Evolutionary conservation across 2,329 filamentous ascomycete species (phyloP), one percentile per base, ranked within the genome.

Genomic region (Aspergillus japonicus): DNA sequence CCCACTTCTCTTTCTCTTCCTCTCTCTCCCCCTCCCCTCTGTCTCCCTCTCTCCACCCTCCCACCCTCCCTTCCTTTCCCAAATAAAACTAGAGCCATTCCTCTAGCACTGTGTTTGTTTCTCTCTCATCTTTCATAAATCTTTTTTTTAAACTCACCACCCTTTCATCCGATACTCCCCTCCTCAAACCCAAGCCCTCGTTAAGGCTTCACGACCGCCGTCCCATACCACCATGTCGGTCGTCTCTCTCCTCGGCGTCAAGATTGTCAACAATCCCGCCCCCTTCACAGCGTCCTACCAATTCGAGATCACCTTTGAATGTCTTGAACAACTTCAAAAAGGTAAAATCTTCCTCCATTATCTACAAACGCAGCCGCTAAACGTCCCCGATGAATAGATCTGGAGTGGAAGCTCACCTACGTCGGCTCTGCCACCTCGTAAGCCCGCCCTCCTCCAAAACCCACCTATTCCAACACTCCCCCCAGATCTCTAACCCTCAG

Each of bases 381-480:
- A 66, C 49, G 49, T 55, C 48, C 35, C 71, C 14, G n/a, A 7
- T 71, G 16, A n/a, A 42, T 42, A 96, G 95, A 99, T 80, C 88
- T 99, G 63, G 95, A 99, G 80, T 99, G 95, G 95, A 99, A 99
- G 80, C 84, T 99, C 71, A 99, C 92, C 76, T 99, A 99, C 71
- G 95, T 99, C 74, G 96, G 95, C 72, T 99, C 95, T 69, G 95
- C 96, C 65, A 98, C 94, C 59, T 96, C 92, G 90, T 96, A 83
- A 82, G 90, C 24, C 21, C 23, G 23, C 33, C 14, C 23, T 2
- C 42, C 31, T 21, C 33, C 3, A 33, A 2, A 35, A 19, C 23
- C 26, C 24, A 23, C n/a, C 16, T 21, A 63, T 64, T 61, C 33
- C 66, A 57, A 69, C 6, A 26, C 33, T 11, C 11, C 12, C 33